Conservation (phyloP, 2,329 filamentous ascomycete genomes). For the Alternaria gansuensis region DNA sequence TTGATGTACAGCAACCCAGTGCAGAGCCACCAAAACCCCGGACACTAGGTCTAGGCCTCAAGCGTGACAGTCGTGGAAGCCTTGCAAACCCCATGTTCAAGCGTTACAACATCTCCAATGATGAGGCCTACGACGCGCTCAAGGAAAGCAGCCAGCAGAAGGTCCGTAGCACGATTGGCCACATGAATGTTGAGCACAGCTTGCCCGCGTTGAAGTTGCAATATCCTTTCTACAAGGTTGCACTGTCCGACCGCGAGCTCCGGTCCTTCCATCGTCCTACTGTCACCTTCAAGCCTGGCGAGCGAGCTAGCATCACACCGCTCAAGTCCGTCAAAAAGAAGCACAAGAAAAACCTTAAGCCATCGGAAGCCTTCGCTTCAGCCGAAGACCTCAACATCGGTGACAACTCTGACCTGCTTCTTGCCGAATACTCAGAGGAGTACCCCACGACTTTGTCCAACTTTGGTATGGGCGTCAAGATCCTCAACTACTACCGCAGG, state of each 20-base stretch:
- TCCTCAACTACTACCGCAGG: conserved; percentile 96
- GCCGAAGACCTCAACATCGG: conserved; percentile 85
- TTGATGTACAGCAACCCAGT: conserved; percentile 77
- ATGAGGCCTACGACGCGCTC: conserved; percentile 91
- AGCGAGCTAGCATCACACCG: conserved; percentile 76
- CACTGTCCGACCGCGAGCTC: conserved; percentile 74
- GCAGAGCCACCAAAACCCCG: conserved; percentile 67
- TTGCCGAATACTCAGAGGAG: conserved; percentile 96
- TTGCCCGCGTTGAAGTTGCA: conserved; percentile 89
- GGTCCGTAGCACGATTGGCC: conserved; percentile 89
- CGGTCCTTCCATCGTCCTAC: conserved; percentile 85
- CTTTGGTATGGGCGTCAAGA: conserved; percentile 94
- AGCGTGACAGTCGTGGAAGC: conserved; percentile 73
- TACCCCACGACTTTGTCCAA: conserved; percentile 91
- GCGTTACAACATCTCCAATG: conserved; percentile 95
- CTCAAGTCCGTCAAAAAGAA: conserved; percentile 77
- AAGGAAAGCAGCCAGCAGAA: conserved; percentile 98
- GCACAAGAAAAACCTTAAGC: conserved; percentile 78
- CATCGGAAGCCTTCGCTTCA: conserved; percentile 78
- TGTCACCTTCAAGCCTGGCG: conserved; percentile 75
- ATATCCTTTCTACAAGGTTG: conserved; percentile 95
- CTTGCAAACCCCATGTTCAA: conserved; percentile 76
- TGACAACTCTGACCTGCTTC: conserved; percentile 86
- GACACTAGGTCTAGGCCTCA: conserved; percentile 62
- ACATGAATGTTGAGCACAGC: conserved; percentile 92